Evolutionary conservation across 257 asterid species (phyloP), one percentile per base, ranked within the genome.

Genomic region (Solanum neorickii): DNA sequence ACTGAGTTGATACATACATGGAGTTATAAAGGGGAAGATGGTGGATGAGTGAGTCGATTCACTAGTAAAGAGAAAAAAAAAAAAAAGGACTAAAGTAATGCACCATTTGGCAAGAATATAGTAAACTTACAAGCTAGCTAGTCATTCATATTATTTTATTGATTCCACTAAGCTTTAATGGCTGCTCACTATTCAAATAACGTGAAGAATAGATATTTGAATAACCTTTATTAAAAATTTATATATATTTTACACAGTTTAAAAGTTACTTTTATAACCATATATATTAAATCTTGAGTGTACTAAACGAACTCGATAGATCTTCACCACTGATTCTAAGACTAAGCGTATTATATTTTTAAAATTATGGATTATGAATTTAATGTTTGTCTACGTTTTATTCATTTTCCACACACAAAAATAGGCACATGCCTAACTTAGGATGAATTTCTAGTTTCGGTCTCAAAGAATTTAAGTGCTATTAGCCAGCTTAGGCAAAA

Each of bases 1-100:
- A 77, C 82, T 65, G 84, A 91, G 86, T 47, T 86, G 87, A 86
- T 83, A 65, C 82, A 86, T 83, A 65, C 82, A 47, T 82, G 66
- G 33, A 46, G 59, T 39, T 25, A 47, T 73, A 80, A 75, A 70
- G 83, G 74, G 82, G 62, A 87, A 83, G 88, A 76, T 80, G 44
- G 60, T 80, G 85, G 85, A 47, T 29, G 88, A 87, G 86, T 77
- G 87, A 89, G 92, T 92, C 92, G 94, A 86, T 86, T 87, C 87
- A 83, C 86, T 82, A 47, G 66, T 88, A 83, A 80, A 87, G 70
- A 31, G 7, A 25, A 13, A 10, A 27, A 85, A 13, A 10, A 27
- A 85, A 85, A 49, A 82, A 56, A 66, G 29, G 68, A 80, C 68
- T 59, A 92, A 91, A 89, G 83, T 49, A n/a, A 83, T 70, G 85